Evolutionary conservation across 2,329 filamentous ascomycete genomes (phyloP), one percentile per base, ranked within the genome.

Genomic region (Venturiaceae sp.): DNA sequence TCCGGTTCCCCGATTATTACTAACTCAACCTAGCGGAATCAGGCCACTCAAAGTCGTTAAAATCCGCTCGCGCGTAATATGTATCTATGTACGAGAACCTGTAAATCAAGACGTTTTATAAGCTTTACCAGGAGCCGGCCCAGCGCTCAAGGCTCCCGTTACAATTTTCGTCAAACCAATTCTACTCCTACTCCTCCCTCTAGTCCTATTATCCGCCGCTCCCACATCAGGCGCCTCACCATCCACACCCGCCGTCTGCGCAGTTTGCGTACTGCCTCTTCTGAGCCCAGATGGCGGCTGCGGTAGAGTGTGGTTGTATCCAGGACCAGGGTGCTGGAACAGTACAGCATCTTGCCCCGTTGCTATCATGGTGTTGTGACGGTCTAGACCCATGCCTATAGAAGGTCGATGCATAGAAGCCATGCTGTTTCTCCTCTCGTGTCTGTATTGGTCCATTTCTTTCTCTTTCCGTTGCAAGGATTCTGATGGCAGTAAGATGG

Each of bases 401-500:
- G 30, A 30, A 6, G 30, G 39, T 3, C 28, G 36, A 26, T 39
- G 39, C 2, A 47, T 16, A 37, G 39, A 50, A 21, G 36, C 21
- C 55, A 57, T 28, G 28, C 55, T 57, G 19, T 39, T 41, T 44
- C 55, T 23, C 23, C 55, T 19, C 28, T 23, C n/a, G 28, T 41
- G 55, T 28, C 44, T 39, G 30, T 9, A 13, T 14, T 32, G 21
- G n/a, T 57, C 44, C 55, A 57, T 57, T 19, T 23, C 55, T 16
- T 30, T 34, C 41, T 57, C 55, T 37, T 57, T 57, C n/a, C 55
- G 39, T 57, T 86, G 79, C 3, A 86, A 69, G n/a, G 79, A 77
- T 61, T 88, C 85, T 9, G 79, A 83, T 0, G 86, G 86, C 1
- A 89, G 75, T 1, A 89, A 70, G 57, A 89, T 86, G 32, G 86